A percentile compares a stretch with the other conserved stretches of the same genome.
phyloP scores from a whole-genome alignment of 805 yeast species.

The Candida sphagnicola region DNA sequence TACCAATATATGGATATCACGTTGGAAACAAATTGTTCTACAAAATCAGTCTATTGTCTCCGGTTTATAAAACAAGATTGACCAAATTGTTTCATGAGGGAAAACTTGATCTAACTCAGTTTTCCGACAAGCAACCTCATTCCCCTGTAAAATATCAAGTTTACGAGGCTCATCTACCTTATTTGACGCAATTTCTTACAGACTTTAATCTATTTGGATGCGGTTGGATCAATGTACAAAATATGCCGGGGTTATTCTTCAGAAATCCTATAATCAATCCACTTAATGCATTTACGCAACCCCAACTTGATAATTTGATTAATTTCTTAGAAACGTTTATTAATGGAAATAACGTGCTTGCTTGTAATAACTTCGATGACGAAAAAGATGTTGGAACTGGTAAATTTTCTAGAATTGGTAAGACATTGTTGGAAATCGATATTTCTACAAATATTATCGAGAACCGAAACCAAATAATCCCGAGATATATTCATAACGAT shows the following conservation, averaged over 20 bases:
- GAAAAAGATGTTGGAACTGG: neutral
- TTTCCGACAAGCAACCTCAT: conserved; percentile 2
- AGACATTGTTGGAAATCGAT: conserved; percentile 70
- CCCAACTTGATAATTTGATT: conserved; percentile 5
- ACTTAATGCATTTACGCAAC: conserved; percentile 12
- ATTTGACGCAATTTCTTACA: conserved; percentile 66
- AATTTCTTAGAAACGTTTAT: conserved; percentile 10
- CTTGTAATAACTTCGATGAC: conserved; percentile 11
- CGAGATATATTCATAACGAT: conserved; percentile 48
- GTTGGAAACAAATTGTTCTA: conserved; percentile 60
- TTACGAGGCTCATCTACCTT: conserved; percentile 81
- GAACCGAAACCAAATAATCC: conserved; percentile 47
- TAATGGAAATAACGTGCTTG: conserved; percentile 26
- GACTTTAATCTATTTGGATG: conserved; percentile 87
- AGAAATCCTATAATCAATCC: conserved; percentile 48
- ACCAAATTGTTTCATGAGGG: conserved; percentile 39
- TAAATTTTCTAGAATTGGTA: conserved; percentile 51
- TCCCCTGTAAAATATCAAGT: conserved; percentile 10
- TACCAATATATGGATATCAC: conserved; percentile 82
- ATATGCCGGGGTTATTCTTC: conserved; percentile 36
- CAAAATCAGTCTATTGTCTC: conserved; percentile 66
- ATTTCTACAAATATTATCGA: conserved; percentile 53
- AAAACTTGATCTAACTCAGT: conserved; percentile 4
- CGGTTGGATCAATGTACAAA: conserved; percentile 57
- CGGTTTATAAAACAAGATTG: conserved; percentile 53